These are phyloP conservation scores for Scytalidium sp. DNA, from an alignment of 2,329 filamentous ascomycete genomes.

Conservation along the genomic window DNA sequence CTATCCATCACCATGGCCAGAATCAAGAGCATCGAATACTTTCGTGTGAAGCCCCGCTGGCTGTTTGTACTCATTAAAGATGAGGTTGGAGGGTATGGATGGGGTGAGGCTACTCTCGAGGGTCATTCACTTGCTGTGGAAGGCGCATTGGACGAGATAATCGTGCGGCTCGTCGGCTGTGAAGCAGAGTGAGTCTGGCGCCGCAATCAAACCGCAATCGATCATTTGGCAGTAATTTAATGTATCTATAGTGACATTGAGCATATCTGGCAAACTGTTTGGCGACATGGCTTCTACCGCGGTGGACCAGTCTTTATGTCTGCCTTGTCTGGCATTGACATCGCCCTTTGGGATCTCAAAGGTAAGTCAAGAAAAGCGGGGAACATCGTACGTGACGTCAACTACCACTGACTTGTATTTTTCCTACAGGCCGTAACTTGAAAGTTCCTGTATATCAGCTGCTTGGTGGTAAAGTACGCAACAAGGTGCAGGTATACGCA, in stretches of 20 bases:
- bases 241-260: constrained; percentile 42
- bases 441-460: constrained; percentile 54
- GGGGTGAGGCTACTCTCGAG: constrained; percentile 58
- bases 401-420: neutral
- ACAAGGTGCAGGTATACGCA: constrained; percentile 52
- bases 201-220: neutral
- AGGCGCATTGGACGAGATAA: constrained; percentile 53
- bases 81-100: constrained; percentile 47
- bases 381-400: neutral
- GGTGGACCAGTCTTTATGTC: constrained; percentile 61
- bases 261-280: constrained; percentile 57
- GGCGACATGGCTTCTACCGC: constrained; percentile 56
- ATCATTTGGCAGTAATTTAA: neutral
- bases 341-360: constrained; percentile 61
- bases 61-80: constrained; percentile 59
- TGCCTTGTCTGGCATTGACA: constrained; percentile 57
- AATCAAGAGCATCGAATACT: constrained; percentile 55
- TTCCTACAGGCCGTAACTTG: constrained; percentile 41
- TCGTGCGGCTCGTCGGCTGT: constrained; percentile 48
- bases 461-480: constrained; percentile 53
- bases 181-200: constrained; percentile 42
- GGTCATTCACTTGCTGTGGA: constrained; percentile 56
- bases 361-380: neutral
- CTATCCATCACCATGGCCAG: neutral
- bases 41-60: constrained; percentile 59